A percentile compares a stretch with the other conserved stretches of the same genome.
These are phyloP conservation scores for Ormosia semicastrata DNA, from an alignment of 306 rosid genomes.

Conservation along the genomic window DNA sequence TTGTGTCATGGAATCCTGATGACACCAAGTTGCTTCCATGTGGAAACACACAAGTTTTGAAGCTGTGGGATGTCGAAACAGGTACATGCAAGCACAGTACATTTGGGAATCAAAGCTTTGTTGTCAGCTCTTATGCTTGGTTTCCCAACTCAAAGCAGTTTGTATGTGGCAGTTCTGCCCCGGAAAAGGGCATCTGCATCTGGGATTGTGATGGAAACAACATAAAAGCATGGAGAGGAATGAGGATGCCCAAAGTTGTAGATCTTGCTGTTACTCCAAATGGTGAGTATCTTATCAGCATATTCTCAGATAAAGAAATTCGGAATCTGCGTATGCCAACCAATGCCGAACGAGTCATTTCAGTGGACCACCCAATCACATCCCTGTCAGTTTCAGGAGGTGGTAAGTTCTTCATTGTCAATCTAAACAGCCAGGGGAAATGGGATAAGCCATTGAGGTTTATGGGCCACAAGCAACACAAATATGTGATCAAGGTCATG, in stretches of 20 bases:
- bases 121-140: slow-evolving; percentile 94
- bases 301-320: slow-evolving; percentile 76
- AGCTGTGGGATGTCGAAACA: slow-evolving; percentile 90
- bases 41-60: slow-evolving; percentile 82
- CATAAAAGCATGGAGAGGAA: slow-evolving; percentile 82
- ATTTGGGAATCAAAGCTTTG: slow-evolving; percentile 71
- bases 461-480: slow-evolving; percentile 54
- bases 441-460: slow-evolving; percentile 46
- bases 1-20: slow-evolving; percentile 97
- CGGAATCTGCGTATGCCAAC: slow-evolving; percentile 60
- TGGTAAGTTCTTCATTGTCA: slow-evolving; percentile 79
- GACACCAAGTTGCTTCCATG: slow-evolving; percentile 85
- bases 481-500: slow-evolving; percentile 83
- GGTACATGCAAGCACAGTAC: slow-evolving; percentile 90
- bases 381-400: slow-evolving; percentile 36
- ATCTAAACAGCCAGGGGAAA: slow-evolving; percentile 80
- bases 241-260: slow-evolving; percentile 80
- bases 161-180: slow-evolving; percentile 83
- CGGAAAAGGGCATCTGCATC: slow-evolving; percentile 77
- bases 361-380: slow-evolving; percentile 58
- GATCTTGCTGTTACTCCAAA: slow-evolving; percentile 72
- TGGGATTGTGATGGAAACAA: slow-evolving; percentile 81
- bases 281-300: slow-evolving; percentile 72
- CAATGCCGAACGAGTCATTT: slow-evolving; percentile 62
- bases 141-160: slow-evolving; percentile 70